Conservation (phyloP, 2,329 filamentous ascomycete genomes). For the Aspergillus brunneoviolaceus region DNA sequence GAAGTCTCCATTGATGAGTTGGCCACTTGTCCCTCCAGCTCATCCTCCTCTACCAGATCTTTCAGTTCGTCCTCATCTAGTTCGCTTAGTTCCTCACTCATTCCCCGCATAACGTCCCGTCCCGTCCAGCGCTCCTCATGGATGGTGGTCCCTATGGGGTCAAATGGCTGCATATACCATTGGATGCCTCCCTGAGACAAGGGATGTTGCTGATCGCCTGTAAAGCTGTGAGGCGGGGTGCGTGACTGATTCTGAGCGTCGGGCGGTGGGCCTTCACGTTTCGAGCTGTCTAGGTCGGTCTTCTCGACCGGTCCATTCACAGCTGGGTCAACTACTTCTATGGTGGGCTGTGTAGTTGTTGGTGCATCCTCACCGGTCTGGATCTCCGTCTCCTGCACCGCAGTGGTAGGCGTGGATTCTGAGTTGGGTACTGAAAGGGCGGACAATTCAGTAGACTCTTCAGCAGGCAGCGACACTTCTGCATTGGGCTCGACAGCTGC, state of each 20-base stretch:
- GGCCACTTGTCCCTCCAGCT: slow-evolving; percentile 25
- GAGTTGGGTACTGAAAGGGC: slow-evolving; percentile 1
- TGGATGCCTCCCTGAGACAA: slow-evolving; percentile 74
- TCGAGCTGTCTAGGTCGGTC: slow-evolving; percentile 22
- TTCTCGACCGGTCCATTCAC: slow-evolving; percentile 31
- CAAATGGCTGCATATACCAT: slow-evolving; percentile 83
- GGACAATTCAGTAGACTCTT: slow-evolving; percentile 8
- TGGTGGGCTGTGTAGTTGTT: slow-evolving; percentile 39
- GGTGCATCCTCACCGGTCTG: slow-evolving; percentile 17
- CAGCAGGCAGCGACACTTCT: slow-evolving; percentile 10
- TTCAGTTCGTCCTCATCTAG: slow-evolving; percentile 88
- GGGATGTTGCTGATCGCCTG: slow-evolving; percentile 46
- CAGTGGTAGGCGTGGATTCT: slow-evolving; percentile 8
- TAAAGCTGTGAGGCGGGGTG: slow-evolving; percentile 43
- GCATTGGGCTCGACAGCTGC: slow-evolving; percentile 15
- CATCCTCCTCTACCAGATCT: slow-evolving; percentile 63
- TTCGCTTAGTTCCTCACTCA: slow-evolving; percentile 87
- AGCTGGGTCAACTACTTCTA: slow-evolving; percentile 17
- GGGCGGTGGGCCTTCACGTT: slow-evolving; percentile 50
- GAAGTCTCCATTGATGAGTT: slow-evolving; percentile 11
- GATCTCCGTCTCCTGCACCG: slow-evolving; percentile 15
- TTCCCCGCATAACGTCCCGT: slow-evolving; percentile 66
- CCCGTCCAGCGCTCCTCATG: slow-evolving; percentile 73
- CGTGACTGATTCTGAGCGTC: slow-evolving; percentile 28
- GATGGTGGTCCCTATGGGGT: slow-evolving; percentile 76